Evolutionary conservation across 306 rosid species (phyloP).

Genomic region (Crotalaria pallida): DNA sequence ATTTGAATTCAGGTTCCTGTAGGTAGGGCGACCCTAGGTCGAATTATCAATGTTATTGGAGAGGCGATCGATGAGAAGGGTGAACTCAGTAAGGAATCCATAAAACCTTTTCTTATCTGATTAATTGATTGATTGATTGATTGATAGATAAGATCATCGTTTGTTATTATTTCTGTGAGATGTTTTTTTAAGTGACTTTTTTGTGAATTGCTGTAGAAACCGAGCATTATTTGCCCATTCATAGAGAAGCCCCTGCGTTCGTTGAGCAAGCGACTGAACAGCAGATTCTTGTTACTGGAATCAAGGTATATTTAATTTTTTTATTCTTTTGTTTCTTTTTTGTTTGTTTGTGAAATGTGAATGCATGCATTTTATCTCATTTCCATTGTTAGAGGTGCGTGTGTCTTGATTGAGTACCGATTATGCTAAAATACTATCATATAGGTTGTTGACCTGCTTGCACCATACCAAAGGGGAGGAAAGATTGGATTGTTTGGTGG

Average conservation of each 20-base stretch:
- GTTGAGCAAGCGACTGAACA: conserved; percentile 97
- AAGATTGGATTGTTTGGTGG: conserved; percentile 99
- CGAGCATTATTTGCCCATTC: conserved; percentile 87
- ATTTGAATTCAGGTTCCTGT: conserved; percentile 86
- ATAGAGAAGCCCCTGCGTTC: conserved; percentile 94
- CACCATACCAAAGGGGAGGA: conserved; percentile 98
- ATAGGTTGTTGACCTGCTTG: conserved; percentile 95
- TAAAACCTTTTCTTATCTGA: neutral
- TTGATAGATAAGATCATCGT: neutral
- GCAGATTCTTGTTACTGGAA: conserved; percentile 87
- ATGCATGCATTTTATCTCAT: neutral
- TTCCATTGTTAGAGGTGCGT: no score
- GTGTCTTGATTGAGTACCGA: neutral
- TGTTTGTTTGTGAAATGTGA: neutral
- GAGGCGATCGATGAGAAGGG: conserved; percentile 92
- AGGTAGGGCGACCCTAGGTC: conserved; percentile 97
- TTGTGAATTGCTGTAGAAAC: conserved; percentile 47
- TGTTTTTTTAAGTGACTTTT: neutral
- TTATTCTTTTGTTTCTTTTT: neutral
- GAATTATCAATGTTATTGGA: conserved; percentile 91
- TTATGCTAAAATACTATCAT: neutral
- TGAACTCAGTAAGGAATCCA: conserved; percentile 56
- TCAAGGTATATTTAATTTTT: conserved; percentile 72
- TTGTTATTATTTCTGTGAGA: neutral
- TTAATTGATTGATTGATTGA: no score